These are phyloP conservation scores for Aspergillaceae sp. DNA, from an alignment of 2,329 filamentous ascomycete genomes.

Conservation along the genomic window DNA sequence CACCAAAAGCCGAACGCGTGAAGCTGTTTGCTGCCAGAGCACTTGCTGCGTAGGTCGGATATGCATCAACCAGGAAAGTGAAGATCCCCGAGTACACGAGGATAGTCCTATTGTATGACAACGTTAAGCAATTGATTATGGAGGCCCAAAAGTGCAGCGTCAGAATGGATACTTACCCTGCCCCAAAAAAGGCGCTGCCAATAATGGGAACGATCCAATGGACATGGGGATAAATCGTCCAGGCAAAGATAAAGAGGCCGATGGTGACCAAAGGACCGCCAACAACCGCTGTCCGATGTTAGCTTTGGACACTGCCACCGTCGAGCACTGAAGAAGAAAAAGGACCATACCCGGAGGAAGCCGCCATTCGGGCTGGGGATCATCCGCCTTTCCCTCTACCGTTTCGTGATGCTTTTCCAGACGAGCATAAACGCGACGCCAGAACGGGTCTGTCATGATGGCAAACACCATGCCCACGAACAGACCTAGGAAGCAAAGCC, in stretches of 20 bases:
- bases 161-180: conserved; percentile 48
- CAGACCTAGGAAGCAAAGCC: conserved; percentile 63
- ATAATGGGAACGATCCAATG: conserved; percentile 72
- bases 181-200: conserved; percentile 61
- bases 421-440: conserved; percentile 38
- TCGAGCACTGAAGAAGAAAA: not conserved
- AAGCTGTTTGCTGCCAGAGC: conserved; percentile 80
- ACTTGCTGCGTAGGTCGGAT: conserved; percentile 40
- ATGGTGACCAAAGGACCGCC: conserved; percentile 72
- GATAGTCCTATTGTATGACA: conserved; percentile 49
- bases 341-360: conserved; percentile 52
- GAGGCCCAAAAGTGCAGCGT: not conserved
- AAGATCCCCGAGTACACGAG: conserved; percentile 78
- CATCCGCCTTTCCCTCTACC: conserved; percentile 24
- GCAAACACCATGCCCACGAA: conserved; percentile 40
- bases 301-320: conserved; percentile 2
- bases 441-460: conserved; percentile 38
- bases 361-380: conserved; percentile 77
- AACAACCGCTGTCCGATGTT: conserved; percentile 42
- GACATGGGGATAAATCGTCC: conserved; percentile 65
- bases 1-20: conserved; percentile 68
- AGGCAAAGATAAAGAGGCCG: conserved; percentile 81
- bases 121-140: not conserved
- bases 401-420: conserved; percentile 32
- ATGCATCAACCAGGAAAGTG: conserved; percentile 68